Percentiles rank a stretch among this genome's conserved stretches.
Evolutionary conservation across 2,329 filamentous ascomycete genomes (phyloP).

Genomic region (Pseudocercospora fijiensis): DNA sequence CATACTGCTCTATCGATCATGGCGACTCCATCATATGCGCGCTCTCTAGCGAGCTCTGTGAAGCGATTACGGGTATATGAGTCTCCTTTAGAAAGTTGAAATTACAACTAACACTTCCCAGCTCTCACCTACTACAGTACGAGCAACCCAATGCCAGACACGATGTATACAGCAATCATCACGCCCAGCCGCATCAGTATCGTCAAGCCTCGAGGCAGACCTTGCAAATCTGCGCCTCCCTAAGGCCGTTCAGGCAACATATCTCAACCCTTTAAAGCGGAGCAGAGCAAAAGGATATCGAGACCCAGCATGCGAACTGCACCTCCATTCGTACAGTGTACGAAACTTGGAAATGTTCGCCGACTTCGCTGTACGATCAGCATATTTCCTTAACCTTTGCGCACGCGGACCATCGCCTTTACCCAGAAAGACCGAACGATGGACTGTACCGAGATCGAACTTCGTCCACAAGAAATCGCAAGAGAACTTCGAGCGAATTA

Average conservation of each 20-base stretch:
- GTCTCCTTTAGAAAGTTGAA: background rate
- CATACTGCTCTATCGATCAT: constrained; percentile 34
- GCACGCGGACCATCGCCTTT: constrained; percentile 83
- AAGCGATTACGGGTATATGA: constrained; percentile 46
- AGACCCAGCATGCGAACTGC: constrained; percentile 59
- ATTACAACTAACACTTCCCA: constrained; percentile 14
- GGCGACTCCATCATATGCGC: constrained; percentile 46
- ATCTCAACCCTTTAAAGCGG: constrained; percentile 79
- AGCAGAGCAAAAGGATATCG: constrained; percentile 45
- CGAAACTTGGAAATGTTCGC: constrained; percentile 91
- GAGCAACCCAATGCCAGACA: constrained; percentile 15
- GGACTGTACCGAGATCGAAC: constrained; percentile 84
- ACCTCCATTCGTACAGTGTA: constrained; percentile 85
- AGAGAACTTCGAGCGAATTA: constrained; percentile 95
- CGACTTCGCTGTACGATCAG: constrained; percentile 90
- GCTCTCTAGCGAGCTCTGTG: constrained; percentile 45
- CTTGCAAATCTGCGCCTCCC: constrained; percentile 60
- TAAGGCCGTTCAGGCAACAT: constrained; percentile 78
- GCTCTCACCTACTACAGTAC: constrained; percentile 24
- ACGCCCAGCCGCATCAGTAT: constrained; percentile 14
- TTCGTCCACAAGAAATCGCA: constrained; percentile 98
- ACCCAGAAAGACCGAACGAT: constrained; percentile 82
- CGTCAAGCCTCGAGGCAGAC: constrained; percentile 28
- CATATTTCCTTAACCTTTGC: constrained; percentile 87
- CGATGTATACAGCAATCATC: constrained; percentile 24